Evolutionary conservation across 768 basidiomycete species (phyloP).

Genomic region (Termitomyces titanicus): DNA sequence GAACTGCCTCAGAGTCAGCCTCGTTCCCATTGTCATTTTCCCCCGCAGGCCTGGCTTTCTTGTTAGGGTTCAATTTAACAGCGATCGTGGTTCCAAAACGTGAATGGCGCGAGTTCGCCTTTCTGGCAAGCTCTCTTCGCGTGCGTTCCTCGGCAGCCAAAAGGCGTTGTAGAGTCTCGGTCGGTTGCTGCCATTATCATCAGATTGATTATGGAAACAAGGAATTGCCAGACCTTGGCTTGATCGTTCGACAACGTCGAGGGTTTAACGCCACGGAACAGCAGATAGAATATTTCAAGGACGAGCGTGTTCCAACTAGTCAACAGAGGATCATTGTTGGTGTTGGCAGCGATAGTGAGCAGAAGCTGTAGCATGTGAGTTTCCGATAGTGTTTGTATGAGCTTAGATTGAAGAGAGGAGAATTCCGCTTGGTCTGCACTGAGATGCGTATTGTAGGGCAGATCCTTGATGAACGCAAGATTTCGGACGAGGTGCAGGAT

Average conservation of each 20-base stretch:
- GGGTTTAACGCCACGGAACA: slow-evolving; percentile 80
- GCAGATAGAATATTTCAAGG: slow-evolving; percentile 89
- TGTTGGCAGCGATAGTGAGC: slow-evolving; percentile 81
- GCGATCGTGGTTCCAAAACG: slow-evolving; percentile 95
- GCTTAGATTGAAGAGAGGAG: slow-evolving; percentile 71
- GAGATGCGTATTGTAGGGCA: slow-evolving; percentile 61
- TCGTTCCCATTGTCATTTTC: slow-evolving; percentile 17
- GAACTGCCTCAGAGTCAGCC: slow-evolving; percentile 20
- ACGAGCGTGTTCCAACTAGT: slow-evolving; percentile 85
- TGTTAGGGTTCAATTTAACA: slow-evolving; percentile 65
- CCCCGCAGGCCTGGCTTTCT: slow-evolving; percentile 25
- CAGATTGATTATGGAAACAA: slow-evolving; percentile 3
- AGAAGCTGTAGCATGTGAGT: slow-evolving; percentile 75
- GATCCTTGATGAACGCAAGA: slow-evolving; percentile 91
- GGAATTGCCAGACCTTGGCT: slow-evolving; percentile 44
- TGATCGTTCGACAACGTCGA: slow-evolving; percentile 53
- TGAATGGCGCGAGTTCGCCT: slow-evolving; percentile 77
- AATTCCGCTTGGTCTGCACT: slow-evolving; percentile 81
- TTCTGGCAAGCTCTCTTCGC: slow-evolving; percentile 52
- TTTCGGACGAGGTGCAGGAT: slow-evolving; percentile 89
- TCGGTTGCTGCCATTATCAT: slow-evolving; percentile 50
- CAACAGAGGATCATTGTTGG: slow-evolving; percentile 72
- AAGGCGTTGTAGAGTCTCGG: slow-evolving; percentile 66
- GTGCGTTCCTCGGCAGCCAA: slow-evolving; percentile 72
- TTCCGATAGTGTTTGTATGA: slow-evolving; percentile 67